Conservation (phyloP, 345 rosid genomes). For the Salix caprea region DNA sequence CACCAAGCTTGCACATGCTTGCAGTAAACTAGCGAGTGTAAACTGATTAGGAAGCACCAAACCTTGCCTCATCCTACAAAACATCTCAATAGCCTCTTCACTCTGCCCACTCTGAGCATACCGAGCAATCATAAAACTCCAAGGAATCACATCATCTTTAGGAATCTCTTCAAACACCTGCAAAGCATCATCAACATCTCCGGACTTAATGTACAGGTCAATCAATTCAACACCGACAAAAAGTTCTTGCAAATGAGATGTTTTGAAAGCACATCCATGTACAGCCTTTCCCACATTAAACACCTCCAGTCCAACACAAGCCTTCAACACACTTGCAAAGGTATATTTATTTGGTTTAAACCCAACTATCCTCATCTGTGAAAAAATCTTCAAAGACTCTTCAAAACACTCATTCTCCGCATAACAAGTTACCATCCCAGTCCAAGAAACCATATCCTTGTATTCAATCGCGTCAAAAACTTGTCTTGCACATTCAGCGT, state of each 20-base stretch:
- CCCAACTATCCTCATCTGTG: conserved; percentile 56
- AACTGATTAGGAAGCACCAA: conserved; percentile 67
- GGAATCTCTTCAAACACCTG: conserved; percentile 70
- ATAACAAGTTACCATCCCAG: conserved; percentile 67
- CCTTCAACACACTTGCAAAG: conserved; percentile 62
- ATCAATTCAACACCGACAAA: conserved; percentile 66
- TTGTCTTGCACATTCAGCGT: conserved; percentile 44
- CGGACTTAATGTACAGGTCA: conserved; percentile 55
- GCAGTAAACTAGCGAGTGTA: conserved; percentile 65
- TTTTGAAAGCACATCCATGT: conserved; percentile 65
- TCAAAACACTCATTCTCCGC: conserved; percentile 60
- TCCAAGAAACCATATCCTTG: conserved; percentile 85
- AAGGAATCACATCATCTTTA: conserved; percentile 62
- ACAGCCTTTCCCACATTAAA: conserved; percentile 48
- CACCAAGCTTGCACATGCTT: conserved; percentile 57
- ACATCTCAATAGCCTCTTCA: conserved; percentile 53
- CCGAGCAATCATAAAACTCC: conserved; percentile 91
- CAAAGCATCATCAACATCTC: conserved; percentile 41
- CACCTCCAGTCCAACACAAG: conserved; percentile 55
- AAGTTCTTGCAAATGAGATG: conserved; percentile 47
- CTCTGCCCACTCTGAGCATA: conserved; percentile 56
- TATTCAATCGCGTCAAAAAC: conserved; percentile 56
- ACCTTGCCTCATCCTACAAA: conserved; percentile 57
- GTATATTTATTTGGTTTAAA: conserved; percentile 62
- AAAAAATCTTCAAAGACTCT: conserved; percentile 46